A percentile compares a stretch with the other conserved stretches of the same genome.
Evolutionary conservation across 495 filamentous ascomycete species (phyloP).

Genomic region (Daldinia bambusicola): DNA sequence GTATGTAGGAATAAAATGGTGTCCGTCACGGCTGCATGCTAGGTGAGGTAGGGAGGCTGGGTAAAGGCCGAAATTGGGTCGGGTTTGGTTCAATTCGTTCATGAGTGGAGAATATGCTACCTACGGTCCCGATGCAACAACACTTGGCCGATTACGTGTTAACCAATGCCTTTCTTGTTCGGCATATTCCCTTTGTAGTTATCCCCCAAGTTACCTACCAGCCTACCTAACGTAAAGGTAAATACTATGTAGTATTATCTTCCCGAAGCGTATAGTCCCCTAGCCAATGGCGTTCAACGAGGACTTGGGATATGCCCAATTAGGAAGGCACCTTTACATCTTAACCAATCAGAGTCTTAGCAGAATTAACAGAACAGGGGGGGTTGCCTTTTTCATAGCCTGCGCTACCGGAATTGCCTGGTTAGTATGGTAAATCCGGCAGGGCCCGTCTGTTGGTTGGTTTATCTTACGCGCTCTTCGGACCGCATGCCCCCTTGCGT

Average conservation of each 20-base stretch:
- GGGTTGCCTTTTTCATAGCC: not conserved
- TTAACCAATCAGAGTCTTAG: not conserved
- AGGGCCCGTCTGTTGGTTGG: not conserved
- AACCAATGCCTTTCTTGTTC: too few species aligned
- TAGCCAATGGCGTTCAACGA: not conserved
- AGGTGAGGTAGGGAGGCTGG: too few species aligned
- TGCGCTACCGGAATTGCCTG: not conserved
- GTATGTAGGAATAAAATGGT: too few species aligned
- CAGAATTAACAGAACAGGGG: not conserved
- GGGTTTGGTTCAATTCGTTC: not conserved
- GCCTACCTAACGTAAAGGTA: too few species aligned
- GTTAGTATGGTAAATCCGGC: not conserved
- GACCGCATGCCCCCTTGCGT: not conserved
- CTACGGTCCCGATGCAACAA: not conserved
- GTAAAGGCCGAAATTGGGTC: too few species aligned
- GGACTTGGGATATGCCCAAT: not conserved
- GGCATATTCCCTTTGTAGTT: not conserved
- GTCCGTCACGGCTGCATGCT: too few species aligned
- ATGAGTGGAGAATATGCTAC: not conserved
- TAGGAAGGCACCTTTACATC: not conserved
- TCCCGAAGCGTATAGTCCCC: not conserved
- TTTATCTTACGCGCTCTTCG: not conserved
- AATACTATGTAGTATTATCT: not conserved
- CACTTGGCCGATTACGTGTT: not conserved
- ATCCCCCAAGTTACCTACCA: too few species aligned